These are phyloP conservation scores for Amphibolis antarctica DNA, from an alignment of 106 monocot genomes.

Conservation along the genomic window DNA sequence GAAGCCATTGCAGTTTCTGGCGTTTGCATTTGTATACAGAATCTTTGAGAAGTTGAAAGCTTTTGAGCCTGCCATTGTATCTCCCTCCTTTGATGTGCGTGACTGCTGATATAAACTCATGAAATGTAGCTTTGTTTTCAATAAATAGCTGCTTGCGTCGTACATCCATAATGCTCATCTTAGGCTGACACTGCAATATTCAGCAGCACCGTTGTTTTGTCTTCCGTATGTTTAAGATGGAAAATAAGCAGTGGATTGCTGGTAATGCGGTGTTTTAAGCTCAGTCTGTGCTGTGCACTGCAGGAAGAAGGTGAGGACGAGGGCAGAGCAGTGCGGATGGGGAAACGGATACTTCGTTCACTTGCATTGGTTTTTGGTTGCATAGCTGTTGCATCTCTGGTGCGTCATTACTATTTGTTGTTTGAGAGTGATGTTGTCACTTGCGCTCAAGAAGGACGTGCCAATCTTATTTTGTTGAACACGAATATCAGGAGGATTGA, in stretches of 20 bases:
- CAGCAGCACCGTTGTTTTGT: not conserved
- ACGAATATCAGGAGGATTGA: too few species aligned
- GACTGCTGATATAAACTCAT: not conserved
- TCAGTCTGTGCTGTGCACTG: slow-evolving; percentile 1
- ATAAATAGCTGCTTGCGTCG: not conserved
- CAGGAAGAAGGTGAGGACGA: slow-evolving; percentile 90
- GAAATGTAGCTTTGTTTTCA: not conserved
- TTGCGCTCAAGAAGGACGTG: too few species aligned
- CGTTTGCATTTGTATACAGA: slow-evolving; percentile 71
- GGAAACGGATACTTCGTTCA: slow-evolving; percentile 76
- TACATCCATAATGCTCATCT: not conserved
- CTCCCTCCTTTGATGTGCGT: slow-evolving; percentile 54
- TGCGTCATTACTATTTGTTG: slow-evolving; percentile 10
- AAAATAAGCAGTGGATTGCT: too few species aligned
- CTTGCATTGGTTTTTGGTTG: slow-evolving; percentile 75
- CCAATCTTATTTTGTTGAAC: too few species aligned
- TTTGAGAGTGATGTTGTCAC: too few species aligned
- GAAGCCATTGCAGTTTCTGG: slow-evolving; percentile 92
- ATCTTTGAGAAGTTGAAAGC: slow-evolving; percentile 87
- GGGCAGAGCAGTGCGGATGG: slow-evolving; percentile 79
- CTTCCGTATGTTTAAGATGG: too few species aligned
- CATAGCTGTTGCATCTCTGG: slow-evolving; percentile 71
- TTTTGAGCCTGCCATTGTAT: slow-evolving; percentile 50
- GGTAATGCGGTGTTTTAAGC: not conserved
- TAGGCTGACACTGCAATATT: not conserved